A percentile compares a stretch with the other conserved stretches of the same genome.
phyloP scores from a whole-genome alignment of 2,329 filamentous ascomycete species.

The Nothomitra cinnamomea region DNA sequence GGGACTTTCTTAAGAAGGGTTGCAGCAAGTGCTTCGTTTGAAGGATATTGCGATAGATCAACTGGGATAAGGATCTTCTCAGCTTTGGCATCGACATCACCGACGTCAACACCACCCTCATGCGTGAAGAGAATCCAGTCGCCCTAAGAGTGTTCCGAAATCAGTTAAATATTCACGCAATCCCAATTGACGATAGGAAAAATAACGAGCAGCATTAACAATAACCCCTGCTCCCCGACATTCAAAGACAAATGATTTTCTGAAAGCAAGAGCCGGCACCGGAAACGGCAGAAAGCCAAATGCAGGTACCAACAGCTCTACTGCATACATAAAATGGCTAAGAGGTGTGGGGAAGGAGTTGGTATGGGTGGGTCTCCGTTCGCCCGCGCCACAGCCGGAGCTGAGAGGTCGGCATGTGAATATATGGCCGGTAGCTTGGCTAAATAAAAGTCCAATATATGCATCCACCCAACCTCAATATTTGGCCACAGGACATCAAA shows the following conservation, averaged over 20 bases:
- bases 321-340: slow-evolving; percentile 1
- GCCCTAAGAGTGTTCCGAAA: slow-evolving; percentile 44
- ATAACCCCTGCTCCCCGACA: neutral
- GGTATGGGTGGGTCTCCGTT: slow-evolving; percentile 19
- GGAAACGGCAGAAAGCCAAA: slow-evolving; percentile 11
- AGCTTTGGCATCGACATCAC: slow-evolving; percentile 96
- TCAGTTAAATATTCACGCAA: neutral
- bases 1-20: slow-evolving; percentile 85
- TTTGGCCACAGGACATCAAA: no score
- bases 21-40: slow-evolving; percentile 80
- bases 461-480: no score
- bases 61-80: slow-evolving; percentile 97
- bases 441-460: no score
- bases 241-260: slow-evolving; percentile 3
- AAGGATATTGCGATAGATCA: slow-evolving; percentile 84
- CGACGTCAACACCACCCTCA: slow-evolving; percentile 98
- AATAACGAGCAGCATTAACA: no score
- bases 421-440: no score
- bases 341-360: slow-evolving; percentile 5
- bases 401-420: no score
- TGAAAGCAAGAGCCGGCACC: slow-evolving; percentile 18
- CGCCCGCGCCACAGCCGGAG: slow-evolving; percentile 14
- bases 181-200: no score
- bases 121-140: slow-evolving; percentile 99
- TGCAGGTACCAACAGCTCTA: slow-evolving; percentile 2